These are phyloP conservation scores for Nicotiana tabacum DNA, from an alignment of 257 asterid genomes.

Conservation along the genomic window DNA sequence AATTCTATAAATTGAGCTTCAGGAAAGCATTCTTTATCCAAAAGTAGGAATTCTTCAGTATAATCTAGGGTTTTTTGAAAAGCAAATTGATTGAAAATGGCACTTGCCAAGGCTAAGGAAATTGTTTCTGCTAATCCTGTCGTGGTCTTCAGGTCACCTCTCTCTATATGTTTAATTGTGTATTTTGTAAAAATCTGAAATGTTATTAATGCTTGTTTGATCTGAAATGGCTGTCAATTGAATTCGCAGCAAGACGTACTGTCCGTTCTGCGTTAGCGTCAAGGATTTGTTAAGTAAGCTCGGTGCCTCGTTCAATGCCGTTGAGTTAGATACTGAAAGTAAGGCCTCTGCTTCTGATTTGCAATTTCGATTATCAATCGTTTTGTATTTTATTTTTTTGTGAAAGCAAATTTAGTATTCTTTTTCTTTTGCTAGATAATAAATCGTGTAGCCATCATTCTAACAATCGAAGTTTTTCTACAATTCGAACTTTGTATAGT, in stretches of 20 bases:
- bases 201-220: not conserved
- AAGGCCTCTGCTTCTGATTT: conserved; percentile 8
- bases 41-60: not conserved
- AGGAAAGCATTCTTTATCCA: not conserved
- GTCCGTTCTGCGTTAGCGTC: conserved; percentile 68
- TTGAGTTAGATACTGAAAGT: conserved; percentile 75
- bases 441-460: not conserved
- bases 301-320: conserved; percentile 64
- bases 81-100: conserved; percentile 32
- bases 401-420: not conserved
- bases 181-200: not conserved
- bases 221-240: not conserved
- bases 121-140: conserved; percentile 54
- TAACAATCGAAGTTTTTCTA: not conserved
- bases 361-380: not conserved
- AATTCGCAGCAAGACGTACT: conserved; percentile 66
- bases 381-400: not conserved
- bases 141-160: conserved; percentile 69
- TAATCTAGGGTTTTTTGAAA: not conserved
- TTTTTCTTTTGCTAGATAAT: not conserved
- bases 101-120: conserved; percentile 76
- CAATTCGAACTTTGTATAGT: not conserved
- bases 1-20: not conserved
- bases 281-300: conserved; percentile 64
- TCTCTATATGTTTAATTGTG: not conserved